Base-by-base conservation (phyloP, 306 rosid genomes). In the Ceratonia siliqua region DNA sequence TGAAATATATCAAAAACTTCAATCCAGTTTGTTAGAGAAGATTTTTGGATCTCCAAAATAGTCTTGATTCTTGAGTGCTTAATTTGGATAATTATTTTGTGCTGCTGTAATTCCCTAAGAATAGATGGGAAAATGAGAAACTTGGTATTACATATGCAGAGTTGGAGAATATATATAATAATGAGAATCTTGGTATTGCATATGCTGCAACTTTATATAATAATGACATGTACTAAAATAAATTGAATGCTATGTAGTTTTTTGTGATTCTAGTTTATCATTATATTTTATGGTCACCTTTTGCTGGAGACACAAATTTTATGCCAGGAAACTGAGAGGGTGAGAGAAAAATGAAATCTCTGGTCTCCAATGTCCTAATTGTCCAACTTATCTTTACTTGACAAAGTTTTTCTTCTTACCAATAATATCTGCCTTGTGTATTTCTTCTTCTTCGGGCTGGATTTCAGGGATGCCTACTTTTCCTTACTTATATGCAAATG, bases 391-490 rank as follows among this genome's bases (percentile, higher is more conserved):
- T 71, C 5, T 46, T 20, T 36, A 13, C 9, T 6, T 20, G 21
- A 42, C 14, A 41, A 14, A 55, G 21, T 43, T 52, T 32, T 62
- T 70, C 43, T 48, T 62, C 30, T 24, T 52, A 24, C 13, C 73
- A 32, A n/a, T 10, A 54, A 30, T 58, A 55, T 63, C 14, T 63
- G 2, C 69, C 45, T 38, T 20, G 25, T 64, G 24, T 25, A 70
- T 70, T 64, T 72, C 72, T 76, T 27, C 32, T 28, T 28, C 32
- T 28, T 28, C n/a, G 65, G 81, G 41, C 57, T 71, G 75, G 43
- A 77, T 65, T 49, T 76, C 79, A 93, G 97, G 99, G 74, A 95
- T 89, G 93, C 98, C 99, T 57, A 89, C 81, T 59, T 74, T 62
- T 75, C 98, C 96, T 70, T 90, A 84, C 81, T 8, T 95, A 5